A percentile compares a stretch with the other conserved stretches of the same genome.
Evolutionary conservation across 257 asterid species (phyloP).

Genomic region (Nicotiana paniculata): DNA sequence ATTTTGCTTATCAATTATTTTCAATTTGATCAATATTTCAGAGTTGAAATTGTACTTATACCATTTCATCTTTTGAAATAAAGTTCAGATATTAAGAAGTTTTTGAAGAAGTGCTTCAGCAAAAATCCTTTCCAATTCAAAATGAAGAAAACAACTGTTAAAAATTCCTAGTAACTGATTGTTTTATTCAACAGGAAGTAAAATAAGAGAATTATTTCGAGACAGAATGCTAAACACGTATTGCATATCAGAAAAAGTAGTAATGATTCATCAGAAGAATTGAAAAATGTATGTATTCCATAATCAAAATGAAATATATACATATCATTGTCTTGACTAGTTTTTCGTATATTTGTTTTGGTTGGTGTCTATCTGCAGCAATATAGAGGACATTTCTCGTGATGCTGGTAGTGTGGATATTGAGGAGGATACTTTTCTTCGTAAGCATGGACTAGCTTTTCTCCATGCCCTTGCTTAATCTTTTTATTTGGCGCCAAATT

Average conservation of each 20-base stretch:
- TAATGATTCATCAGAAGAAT: neutral
- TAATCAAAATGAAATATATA: neutral
- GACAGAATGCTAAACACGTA: neutral
- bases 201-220: neutral
- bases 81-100: neutral
- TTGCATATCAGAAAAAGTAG: neutral
- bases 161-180: neutral
- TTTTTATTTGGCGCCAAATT: neutral
- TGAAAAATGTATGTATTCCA: neutral
- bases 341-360: conserved; percentile 15
- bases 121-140: neutral
- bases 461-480: neutral
- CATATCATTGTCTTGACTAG: neutral
- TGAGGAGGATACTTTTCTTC: conserved; percentile 60
- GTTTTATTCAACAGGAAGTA: neutral
- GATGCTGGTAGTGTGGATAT: conserved; percentile 90
- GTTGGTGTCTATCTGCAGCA: conserved; percentile 38
- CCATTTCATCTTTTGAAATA: neutral
- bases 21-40: neutral
- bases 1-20: neutral
- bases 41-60: neutral
- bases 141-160: neutral
- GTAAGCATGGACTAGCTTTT: conserved; percentile 43
- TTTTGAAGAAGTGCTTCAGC: neutral
- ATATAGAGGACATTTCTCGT: conserved; percentile 91